These are phyloP conservation scores for Clavulina sp. DNA, from an alignment of 768 basidiomycete genomes.

Conservation along the genomic window DNA sequence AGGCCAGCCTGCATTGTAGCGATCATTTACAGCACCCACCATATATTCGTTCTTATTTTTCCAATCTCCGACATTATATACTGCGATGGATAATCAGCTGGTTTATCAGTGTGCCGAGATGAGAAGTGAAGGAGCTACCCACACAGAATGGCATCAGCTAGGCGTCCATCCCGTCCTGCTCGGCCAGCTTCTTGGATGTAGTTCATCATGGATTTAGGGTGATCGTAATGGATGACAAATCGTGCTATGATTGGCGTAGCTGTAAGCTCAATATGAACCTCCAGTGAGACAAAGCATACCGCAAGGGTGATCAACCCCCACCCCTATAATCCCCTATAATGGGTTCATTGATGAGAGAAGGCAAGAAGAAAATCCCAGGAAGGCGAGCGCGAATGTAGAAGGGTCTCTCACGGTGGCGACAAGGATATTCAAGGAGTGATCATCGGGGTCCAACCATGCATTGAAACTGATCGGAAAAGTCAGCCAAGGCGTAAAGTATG, in stretches of 20 bases:
- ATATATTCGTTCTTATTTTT: too few species aligned
- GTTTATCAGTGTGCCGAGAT: too few species aligned
- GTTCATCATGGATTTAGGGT: conserved; percentile 75
- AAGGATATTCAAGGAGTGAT: conserved; percentile 68
- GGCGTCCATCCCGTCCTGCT: conserved; percentile 81
- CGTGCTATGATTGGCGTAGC: conserved; percentile 69
- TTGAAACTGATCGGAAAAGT: too few species aligned
- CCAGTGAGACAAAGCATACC: conserved; percentile 1
- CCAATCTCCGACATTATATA: too few species aligned
- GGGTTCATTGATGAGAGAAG: conserved; percentile 21
- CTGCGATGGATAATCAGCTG: too few species aligned
- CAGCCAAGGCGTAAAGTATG: too few species aligned
- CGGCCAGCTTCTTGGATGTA: conserved; percentile 96
- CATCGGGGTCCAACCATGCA: conserved; percentile 53
- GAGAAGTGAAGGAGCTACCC: conserved; percentile 16
- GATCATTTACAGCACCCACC: too few species aligned
- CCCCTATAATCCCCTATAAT: not conserved
- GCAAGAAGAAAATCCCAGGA: conserved; percentile 83
- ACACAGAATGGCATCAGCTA: conserved; percentile 80
- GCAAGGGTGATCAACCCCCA: not conserved
- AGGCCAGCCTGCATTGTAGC: too few species aligned
- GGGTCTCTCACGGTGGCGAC: conserved; percentile 36
- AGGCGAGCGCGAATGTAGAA: conserved; percentile 58
- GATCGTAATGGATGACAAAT: conserved; percentile 73
- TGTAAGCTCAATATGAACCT: conserved; percentile 97